phyloP scores from a whole-genome alignment of 2,329 filamentous ascomycete genomes.

The Sarocladium oryzae region DNA sequence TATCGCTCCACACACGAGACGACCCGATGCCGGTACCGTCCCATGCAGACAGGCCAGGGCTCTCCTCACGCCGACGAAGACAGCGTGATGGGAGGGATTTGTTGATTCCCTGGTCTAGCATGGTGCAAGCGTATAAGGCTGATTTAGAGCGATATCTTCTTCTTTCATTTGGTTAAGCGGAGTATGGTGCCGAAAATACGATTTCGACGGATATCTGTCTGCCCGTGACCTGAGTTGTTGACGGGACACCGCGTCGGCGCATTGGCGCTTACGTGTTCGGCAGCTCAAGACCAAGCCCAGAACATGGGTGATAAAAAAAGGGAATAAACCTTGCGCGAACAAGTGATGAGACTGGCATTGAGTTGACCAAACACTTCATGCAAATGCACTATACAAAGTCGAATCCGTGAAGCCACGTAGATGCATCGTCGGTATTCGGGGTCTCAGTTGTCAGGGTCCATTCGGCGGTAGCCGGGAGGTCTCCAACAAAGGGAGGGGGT shows the following conservation, averaged over 20 bases:
- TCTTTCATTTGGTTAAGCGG: too few species aligned
- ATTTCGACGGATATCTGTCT: too few species aligned
- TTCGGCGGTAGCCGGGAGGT: not conserved
- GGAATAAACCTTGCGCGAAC: too few species aligned
- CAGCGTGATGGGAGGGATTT: slow-evolving; percentile 6
- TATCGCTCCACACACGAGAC: slow-evolving; percentile 22
- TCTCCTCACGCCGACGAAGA: slow-evolving; percentile 6
- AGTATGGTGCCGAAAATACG: too few species aligned
- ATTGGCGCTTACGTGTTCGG: not conserved
- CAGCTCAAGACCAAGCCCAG: too few species aligned
- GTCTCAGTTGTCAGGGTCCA: not conserved
- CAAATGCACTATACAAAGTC: not conserved
- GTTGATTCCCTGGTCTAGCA: not conserved
- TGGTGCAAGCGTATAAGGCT: not conserved
- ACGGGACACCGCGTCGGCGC: not conserved
- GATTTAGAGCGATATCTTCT: not conserved
- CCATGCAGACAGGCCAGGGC: not conserved
- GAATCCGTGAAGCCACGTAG: not conserved
- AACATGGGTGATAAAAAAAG: too few species aligned
- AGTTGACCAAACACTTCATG: not conserved
- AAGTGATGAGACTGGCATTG: not conserved
- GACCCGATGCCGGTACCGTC: slow-evolving; percentile 19
- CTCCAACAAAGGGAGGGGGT: not conserved
- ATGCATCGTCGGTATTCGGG: not conserved
- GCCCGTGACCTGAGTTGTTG: too few species aligned